These are phyloP conservation scores for Nectriaceae sp. DNA, from an alignment of 2,329 filamentous ascomycete genomes.

Conservation along the genomic window DNA sequence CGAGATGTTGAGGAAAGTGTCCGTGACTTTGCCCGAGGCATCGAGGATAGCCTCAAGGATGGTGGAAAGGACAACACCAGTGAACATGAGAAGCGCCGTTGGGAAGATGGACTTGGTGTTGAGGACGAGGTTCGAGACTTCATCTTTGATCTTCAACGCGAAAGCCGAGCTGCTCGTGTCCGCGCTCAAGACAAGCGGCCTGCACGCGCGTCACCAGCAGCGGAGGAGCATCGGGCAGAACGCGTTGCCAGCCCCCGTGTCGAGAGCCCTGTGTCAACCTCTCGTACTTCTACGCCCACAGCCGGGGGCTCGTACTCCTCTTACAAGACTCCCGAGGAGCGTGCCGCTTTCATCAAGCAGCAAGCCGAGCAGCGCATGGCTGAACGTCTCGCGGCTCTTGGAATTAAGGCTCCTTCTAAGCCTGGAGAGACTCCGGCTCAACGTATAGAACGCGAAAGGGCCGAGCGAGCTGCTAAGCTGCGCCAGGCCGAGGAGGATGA, in stretches of 20 bases:
- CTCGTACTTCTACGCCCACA: conserved; percentile 50
- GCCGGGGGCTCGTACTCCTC: conserved; percentile 72
- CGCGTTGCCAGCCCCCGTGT: conserved; percentile 45
- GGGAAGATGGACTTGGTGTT: conserved; percentile 94
- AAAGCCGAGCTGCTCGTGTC: conserved; percentile 74
- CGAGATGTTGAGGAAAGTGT: conserved; percentile 96
- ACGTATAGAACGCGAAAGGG: conserved; percentile 82
- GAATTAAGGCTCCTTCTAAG: conserved; percentile 82
- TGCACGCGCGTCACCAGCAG: conserved; percentile 41
- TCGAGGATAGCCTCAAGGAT: conserved; percentile 87
- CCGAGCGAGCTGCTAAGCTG: conserved; percentile 83
- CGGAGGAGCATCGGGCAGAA: conserved; percentile 46
- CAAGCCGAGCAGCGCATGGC: conserved; percentile 97
- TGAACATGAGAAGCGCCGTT: conserved; percentile 88
- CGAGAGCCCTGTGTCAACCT: conserved; percentile 55
- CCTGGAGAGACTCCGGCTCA: conserved; percentile 80
- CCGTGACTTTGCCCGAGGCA: conserved; percentile 78
- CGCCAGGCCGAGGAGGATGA: conserved; percentile 94
- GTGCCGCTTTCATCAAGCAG: conserved; percentile 94
- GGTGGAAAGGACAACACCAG: conserved; percentile 72
- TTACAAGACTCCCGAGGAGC: conserved; percentile 89
- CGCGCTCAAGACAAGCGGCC: conserved; percentile 58
- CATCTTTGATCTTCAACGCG: conserved; percentile 92
- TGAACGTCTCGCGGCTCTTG: conserved; percentile 88
- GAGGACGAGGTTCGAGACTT: conserved; percentile 97